A percentile compares a stretch with the other conserved stretches of the same genome.
Evolutionary conservation across 805 yeast genomes (phyloP).

Genomic region (Kuraishia floccosa): DNA sequence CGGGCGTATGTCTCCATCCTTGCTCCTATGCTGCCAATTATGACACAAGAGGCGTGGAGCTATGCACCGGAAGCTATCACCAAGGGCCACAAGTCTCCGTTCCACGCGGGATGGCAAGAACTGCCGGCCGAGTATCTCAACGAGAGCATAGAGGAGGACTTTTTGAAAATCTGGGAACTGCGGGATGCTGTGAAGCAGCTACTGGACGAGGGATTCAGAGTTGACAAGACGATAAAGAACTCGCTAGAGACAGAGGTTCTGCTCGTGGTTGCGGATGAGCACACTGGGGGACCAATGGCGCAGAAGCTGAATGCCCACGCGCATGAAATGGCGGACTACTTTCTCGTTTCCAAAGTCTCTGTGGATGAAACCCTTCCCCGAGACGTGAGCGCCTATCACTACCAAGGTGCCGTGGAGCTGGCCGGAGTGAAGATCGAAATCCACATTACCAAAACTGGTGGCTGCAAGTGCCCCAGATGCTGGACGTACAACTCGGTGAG

Average conservation of each 20-base stretch:
- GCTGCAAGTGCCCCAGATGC: constrained; percentile 82
- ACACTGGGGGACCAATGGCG: constrained; percentile 1
- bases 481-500: constrained; percentile 64
- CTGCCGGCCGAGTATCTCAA: constrained; percentile 24
- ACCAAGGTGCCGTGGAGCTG: constrained; percentile 15
- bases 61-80: constrained; percentile 26
- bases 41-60: constrained; percentile 86
- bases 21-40: constrained; percentile 73
- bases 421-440: constrained; percentile 16
- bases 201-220: constrained; percentile 45
- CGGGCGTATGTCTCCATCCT: constrained; percentile 53
- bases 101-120: constrained; percentile 29
- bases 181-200: constrained; percentile 36
- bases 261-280: constrained; percentile 13
- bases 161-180: constrained; percentile 31
- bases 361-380: constrained; percentile 14
- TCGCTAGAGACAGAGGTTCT: constrained; percentile 47
- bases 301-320: constrained; percentile 10
- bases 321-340: constrained; percentile 40
- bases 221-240: constrained; percentile 37
- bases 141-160: constrained; percentile 25
- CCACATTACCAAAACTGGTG: constrained; percentile 22
- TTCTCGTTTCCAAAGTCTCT: constrained; percentile 54
- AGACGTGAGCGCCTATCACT: constrained; percentile 11
- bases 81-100: constrained; percentile 26